Conservation (phyloP, 352 stramenopile genomes). For the Globisporangium middletonii region DNA sequence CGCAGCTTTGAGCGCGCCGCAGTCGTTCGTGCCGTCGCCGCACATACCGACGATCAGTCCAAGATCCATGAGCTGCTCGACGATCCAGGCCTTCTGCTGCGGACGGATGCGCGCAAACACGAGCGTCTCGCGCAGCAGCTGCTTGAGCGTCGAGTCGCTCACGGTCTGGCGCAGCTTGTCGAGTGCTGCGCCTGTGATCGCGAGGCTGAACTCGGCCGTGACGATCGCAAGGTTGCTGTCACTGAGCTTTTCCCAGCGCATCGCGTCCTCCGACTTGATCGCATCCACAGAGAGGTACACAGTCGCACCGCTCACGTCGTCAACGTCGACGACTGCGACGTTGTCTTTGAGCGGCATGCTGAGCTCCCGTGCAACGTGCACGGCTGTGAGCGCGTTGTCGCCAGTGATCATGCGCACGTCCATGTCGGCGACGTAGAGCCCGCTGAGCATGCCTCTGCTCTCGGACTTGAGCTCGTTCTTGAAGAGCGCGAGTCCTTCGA, state of each 20-base stretch:
- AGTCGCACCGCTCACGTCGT: conserved; percentile 9
- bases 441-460: conserved; percentile 47
- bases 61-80: conserved; percentile 44
- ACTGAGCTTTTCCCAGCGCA: conserved; percentile 30
- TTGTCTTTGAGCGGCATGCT: conserved; percentile 32
- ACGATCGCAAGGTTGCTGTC: conserved; percentile 19
- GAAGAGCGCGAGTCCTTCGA: conserved; percentile 77
- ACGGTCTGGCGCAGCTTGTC: conserved; percentile 26
- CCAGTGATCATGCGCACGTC: conserved; percentile 76
- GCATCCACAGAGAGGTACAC: conserved; percentile 31
- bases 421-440: conserved; percentile 62
- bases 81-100: conserved; percentile 50
- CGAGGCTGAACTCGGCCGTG: conserved; percentile 28
- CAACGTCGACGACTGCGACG: conserved; percentile 36
- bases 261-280: conserved; percentile 18
- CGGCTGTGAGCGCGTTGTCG: conserved; percentile 52
- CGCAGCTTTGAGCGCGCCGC: conserved; percentile 86
- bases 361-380: conserved; percentile 37
- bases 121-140: conserved; percentile 28
- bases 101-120: conserved; percentile 60
- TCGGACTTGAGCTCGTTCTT: conserved; percentile 80
- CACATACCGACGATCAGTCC: conserved; percentile 11
- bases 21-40: conserved; percentile 83
- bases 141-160: conserved; percentile 27
- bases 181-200: conserved; percentile 41